Evolutionary conservation across 257 asterid genomes (phyloP).

Genomic region (Phtheirospermum japonicum): DNA sequence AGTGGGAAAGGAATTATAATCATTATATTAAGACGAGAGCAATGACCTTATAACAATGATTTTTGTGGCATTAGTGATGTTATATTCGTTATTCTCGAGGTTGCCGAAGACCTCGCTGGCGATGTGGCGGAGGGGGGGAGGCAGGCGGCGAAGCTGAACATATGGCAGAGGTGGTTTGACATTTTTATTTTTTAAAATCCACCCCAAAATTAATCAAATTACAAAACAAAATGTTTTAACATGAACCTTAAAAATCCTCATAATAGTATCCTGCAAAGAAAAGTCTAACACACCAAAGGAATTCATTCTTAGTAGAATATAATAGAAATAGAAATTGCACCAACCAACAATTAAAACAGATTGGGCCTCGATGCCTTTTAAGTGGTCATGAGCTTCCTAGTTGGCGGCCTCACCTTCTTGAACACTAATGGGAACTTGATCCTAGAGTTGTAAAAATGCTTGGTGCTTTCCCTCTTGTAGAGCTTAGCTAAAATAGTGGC

Average conservation of each 20-base stretch:
- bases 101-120: too few relatives aligned
- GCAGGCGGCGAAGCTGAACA: too few relatives aligned
- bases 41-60: neutral
- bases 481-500: constrained; percentile 2
- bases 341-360: neutral
- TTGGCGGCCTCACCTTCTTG: constrained; percentile 3
- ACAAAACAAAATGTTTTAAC: too few relatives aligned
- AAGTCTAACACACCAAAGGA: neutral
- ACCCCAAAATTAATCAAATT: too few relatives aligned
- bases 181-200: too few relatives aligned
- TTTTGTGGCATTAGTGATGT: neutral
- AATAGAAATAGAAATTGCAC: neutral
- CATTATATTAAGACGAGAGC: neutral
- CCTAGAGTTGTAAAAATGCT: neutral
- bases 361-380: constrained; percentile 7
- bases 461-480: constrained; percentile 1
- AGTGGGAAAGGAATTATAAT: neutral
- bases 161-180: too few relatives aligned
- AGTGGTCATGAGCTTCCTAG: constrained; percentile 9
- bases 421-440: constrained; percentile 5
- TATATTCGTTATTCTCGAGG: constrained; percentile 2
- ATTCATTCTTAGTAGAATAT: too few relatives aligned
- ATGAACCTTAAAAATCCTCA: too few relatives aligned
- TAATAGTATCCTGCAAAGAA: too few relatives aligned
- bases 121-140: too few relatives aligned